Conservation (phyloP, 1,284 basidiomycete genomes). For the Naganishia albida region DNA sequence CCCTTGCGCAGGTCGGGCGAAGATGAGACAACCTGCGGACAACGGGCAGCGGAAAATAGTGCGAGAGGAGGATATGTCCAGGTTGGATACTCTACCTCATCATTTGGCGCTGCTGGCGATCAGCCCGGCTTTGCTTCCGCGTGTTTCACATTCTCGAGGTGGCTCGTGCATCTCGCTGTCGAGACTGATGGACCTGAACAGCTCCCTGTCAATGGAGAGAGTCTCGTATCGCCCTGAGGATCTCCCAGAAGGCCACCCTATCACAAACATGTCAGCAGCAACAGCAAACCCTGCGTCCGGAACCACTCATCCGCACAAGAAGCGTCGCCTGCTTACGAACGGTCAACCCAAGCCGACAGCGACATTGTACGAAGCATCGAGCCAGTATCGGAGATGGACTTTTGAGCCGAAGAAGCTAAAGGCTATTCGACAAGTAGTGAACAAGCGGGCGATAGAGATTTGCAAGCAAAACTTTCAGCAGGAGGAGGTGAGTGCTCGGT, state of each 20-base stretch:
- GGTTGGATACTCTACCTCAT: too few relatives aligned
- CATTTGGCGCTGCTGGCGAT: too few relatives aligned
- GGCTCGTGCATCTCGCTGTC: too few relatives aligned
- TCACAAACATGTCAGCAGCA: conserved; percentile 3
- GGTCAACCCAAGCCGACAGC: conserved; percentile 24
- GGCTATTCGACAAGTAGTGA: conserved; percentile 27
- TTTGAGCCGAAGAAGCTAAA: conserved; percentile 25
- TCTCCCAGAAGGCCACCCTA: background rate
- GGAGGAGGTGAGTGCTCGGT: conserved; percentile 29
- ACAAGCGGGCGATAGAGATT: conserved; percentile 21
- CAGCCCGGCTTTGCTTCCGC: conserved; percentile 17
- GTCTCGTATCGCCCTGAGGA: background rate
- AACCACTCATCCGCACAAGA: conserved; percentile 3
- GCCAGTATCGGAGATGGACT: conserved; percentile 33
- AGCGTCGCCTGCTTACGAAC: conserved; percentile 9
- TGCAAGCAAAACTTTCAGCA: conserved; percentile 27
- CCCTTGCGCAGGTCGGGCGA: too few relatives aligned
- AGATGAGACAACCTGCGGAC: too few relatives aligned
- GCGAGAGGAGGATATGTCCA: too few relatives aligned
- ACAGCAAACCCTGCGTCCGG: background rate
- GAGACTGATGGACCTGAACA: too few relatives aligned
- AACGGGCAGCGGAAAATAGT: too few relatives aligned
- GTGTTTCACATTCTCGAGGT: background rate
- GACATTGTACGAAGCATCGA: conserved; percentile 32
- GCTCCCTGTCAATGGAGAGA: background rate